phyloP scores from a whole-genome alignment of 2,329 filamentous ascomycete species.

The Neophaeococcomyces mojaviensis region DNA sequence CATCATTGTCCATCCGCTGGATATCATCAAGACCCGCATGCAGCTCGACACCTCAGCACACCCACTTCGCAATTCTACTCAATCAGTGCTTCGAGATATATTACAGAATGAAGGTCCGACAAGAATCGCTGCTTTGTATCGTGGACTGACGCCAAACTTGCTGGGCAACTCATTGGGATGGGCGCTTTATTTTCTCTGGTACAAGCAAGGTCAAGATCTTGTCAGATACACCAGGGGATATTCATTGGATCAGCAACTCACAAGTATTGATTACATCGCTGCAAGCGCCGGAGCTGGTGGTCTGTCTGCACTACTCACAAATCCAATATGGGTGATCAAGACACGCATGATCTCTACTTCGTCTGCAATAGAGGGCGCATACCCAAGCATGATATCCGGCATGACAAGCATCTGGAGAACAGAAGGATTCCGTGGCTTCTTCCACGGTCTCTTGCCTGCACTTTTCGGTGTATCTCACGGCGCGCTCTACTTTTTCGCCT shows the following conservation, averaged over 20 bases:
- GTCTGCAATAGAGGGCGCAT: slow-evolving; percentile 65
- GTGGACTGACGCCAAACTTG: slow-evolving; percentile 82
- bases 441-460: slow-evolving; percentile 75
- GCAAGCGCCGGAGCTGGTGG: slow-evolving; percentile 64
- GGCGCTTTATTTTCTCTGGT: slow-evolving; percentile 84
- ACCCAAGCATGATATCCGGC: slow-evolving; percentile 68
- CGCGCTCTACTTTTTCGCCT: slow-evolving; percentile 91
- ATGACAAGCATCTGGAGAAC: slow-evolving; percentile 56
- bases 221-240: slow-evolving; percentile 36
- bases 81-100: slow-evolving; percentile 47
- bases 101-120: slow-evolving; percentile 49
- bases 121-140: slow-evolving; percentile 61
- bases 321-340: slow-evolving; percentile 97
- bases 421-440: slow-evolving; percentile 76
- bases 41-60: slow-evolving; percentile 54
- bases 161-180: slow-evolving; percentile 85
- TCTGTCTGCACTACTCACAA: slow-evolving; percentile 74
- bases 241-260: slow-evolving; percentile 23
- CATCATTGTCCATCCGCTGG: slow-evolving; percentile 80
- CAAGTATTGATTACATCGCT: slow-evolving; percentile 69
- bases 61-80: slow-evolving; percentile 46
- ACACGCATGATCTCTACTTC: slow-evolving; percentile 92
- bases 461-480: slow-evolving; percentile 84
- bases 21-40: slow-evolving; percentile 92
- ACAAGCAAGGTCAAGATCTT: slow-evolving; percentile 52